These are phyloP conservation scores for Fraxinus floribunda DNA, from an alignment of 305 asterid genomes.

Conservation along the genomic window DNA sequence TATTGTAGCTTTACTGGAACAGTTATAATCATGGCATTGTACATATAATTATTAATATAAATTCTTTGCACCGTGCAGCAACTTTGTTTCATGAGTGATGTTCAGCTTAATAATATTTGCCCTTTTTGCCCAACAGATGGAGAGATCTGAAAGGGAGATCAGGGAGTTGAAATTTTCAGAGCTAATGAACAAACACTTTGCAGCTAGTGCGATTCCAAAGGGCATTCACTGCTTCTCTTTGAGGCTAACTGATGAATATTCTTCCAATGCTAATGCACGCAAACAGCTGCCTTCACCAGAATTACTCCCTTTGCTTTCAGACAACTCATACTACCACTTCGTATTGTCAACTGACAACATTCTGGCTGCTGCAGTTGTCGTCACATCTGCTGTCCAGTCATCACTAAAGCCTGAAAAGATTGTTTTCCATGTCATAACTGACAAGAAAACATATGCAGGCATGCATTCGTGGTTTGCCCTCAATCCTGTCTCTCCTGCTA, in stretches of 20 bases:
- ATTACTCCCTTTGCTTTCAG: conserved; percentile 87
- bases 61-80: background rate
- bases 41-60: background rate
- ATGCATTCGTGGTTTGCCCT: conserved; percentile 99
- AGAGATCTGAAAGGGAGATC: conserved; percentile 81
- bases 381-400: conserved; percentile 74
- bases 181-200: conserved; percentile 89
- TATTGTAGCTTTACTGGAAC: background rate
- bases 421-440: conserved; percentile 95
- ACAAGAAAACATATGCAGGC: conserved; percentile 98
- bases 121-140: conserved; percentile 64
- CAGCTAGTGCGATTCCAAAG: conserved; percentile 90
- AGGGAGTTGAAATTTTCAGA: conserved; percentile 82
- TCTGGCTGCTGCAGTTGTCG: conserved; percentile 95
- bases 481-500: conserved; percentile 82
- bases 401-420: conserved; percentile 68
- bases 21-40: background rate
- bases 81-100: conserved; percentile 14
- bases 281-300: conserved; percentile 97
- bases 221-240: conserved; percentile 87
- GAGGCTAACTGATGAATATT: conserved; percentile 92
- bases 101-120: conserved; percentile 9
- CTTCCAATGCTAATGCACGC: conserved; percentile 98
- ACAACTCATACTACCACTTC: conserved; percentile 83
- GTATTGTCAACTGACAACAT: conserved; percentile 91